Evolutionary conservation across 1,139 yeast genomes (phyloP), one percentile per base, ranked within the genome.

Genomic region (Candida labiduridarum): DNA sequence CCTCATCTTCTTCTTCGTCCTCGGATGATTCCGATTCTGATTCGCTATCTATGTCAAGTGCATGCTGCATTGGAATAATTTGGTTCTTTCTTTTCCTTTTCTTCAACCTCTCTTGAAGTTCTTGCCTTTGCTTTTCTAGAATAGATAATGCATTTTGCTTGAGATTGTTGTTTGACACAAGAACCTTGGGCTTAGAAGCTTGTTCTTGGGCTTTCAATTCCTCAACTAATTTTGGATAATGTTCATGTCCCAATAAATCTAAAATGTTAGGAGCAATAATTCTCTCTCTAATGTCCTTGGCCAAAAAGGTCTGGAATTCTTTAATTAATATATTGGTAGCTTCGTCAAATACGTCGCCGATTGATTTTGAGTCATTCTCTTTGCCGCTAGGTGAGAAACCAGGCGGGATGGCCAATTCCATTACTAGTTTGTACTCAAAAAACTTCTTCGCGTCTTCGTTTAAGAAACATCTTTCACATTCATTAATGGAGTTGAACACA

Each of bases 251-350:
- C 55, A 90, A 73, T 16, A 80, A 69, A 33, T 85, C 87, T 49
- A 87, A 74, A 15, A 90, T 80, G 1, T 79, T 76, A 0, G 96
- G 92, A 0, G 90, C 92, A 34, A 89, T 79, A 5, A 88, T 71
- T 56, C 91, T 80, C 60, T 85, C 94, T 59, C 89, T 76, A 34
- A 90, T 80, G 67, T 90, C 96, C 54, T 87, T 85, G 35, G 84
- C 71, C 47, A 90, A 67, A 48, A 85, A 83, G 5, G 75, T 71
- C 55, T 82, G 82, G 49, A 90, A 76, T 55, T 90, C 96, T 51
- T 80, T 80, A 34, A 84, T 65, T 41, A 90, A 71, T 54, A 80
- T 70, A 41, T 78, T 73, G 1, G 82, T 73, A 0, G 96, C 87
- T 50, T 85, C 89, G 33, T 79, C 80, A 9, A 83, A 66, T 1